Evolutionary conservation across 164 flowering plant genomes (phyloP).

Genomic region (Tetrastigma voinierianum): DNA sequence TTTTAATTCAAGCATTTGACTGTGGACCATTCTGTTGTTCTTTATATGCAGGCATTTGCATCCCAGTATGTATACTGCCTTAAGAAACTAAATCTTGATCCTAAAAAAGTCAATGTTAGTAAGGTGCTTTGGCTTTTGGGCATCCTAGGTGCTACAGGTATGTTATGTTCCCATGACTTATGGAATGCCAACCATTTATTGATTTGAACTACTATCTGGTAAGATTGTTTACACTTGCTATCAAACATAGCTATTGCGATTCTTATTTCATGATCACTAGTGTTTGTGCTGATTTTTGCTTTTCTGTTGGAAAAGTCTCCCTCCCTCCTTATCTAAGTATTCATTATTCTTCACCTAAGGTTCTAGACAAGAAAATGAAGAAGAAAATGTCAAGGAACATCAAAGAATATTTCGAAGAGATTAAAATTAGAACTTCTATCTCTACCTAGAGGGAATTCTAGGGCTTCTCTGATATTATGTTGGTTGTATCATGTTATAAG

Average conservation of each 20-base stretch:
- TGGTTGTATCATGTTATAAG: no score
- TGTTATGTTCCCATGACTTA: not conserved
- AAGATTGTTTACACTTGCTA: not conserved
- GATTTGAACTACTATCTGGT: not conserved
- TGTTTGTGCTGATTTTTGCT: no score
- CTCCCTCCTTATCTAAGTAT: no score
- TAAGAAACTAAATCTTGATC: constrained; percentile 53
- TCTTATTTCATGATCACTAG: not conserved
- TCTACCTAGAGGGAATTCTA: no score
- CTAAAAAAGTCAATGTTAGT: constrained; percentile 60
- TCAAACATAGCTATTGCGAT: not conserved
- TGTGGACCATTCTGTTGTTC: not conserved
- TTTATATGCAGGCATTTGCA: constrained; percentile 61
- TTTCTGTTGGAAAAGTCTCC: no score
- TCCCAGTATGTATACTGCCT: constrained; percentile 63
- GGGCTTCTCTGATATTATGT: no score
- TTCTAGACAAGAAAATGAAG: no score
- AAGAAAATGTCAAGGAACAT: no score
- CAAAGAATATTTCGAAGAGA: no score
- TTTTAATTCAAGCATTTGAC: not conserved
- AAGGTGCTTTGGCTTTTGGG: constrained; percentile 77
- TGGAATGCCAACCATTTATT: not conserved
- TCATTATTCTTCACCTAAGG: no score
- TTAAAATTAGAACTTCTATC: no score
- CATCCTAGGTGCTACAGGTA: constrained; percentile 77